These are phyloP conservation scores for Malassezia obtusa DNA, from an alignment of 1,284 basidiomycete genomes.

Conservation along the genomic window DNA sequence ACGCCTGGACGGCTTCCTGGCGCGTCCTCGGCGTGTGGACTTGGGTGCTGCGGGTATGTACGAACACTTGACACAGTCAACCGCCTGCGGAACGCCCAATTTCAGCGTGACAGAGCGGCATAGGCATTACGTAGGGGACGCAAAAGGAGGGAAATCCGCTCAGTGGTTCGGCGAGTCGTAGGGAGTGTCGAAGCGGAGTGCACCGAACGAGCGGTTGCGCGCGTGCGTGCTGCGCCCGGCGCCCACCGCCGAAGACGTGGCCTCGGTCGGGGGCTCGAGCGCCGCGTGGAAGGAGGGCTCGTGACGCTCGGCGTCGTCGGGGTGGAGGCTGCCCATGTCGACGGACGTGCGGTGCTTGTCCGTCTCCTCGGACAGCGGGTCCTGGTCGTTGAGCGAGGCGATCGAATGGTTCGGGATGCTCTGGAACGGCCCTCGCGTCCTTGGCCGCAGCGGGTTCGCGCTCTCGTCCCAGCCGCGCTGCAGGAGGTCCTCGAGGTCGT, in stretches of 20 bases:
- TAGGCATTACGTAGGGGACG: too few species aligned
- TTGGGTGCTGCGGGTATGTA: slow-evolving; percentile 3
- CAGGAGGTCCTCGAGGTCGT: slow-evolving; percentile 11
- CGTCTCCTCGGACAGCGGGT: slow-evolving; percentile 3
- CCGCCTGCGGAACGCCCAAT: slow-evolving; percentile 4
- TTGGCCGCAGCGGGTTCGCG: neutral
- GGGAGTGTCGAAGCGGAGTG: slow-evolving; percentile 1
- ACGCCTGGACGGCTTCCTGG: slow-evolving; percentile 9
- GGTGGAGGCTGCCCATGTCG: slow-evolving; percentile 10
- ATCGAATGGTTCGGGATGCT: slow-evolving; percentile 11
- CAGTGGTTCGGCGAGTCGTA: slow-evolving; percentile 1
- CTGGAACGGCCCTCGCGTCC: slow-evolving; percentile 2
- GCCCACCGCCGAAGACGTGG: slow-evolving; percentile 11
- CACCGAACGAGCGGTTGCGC: slow-evolving; percentile 12
- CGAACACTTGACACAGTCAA: neutral
- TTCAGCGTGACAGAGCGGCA: neutral
- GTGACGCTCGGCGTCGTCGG: neutral
- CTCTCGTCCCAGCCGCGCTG: slow-evolving; percentile 12
- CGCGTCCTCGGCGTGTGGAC: slow-evolving; percentile 12
- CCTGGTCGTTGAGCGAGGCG: slow-evolving; percentile 4
- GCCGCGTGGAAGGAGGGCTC: neutral
- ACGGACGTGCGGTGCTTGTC: neutral
- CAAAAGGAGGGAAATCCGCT: neutral
- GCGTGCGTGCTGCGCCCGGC: slow-evolving; percentile 5
- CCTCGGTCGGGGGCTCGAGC: neutral